phyloP scores from a whole-genome alignment of 306 rosid species.

The Rosa persica region DNA sequence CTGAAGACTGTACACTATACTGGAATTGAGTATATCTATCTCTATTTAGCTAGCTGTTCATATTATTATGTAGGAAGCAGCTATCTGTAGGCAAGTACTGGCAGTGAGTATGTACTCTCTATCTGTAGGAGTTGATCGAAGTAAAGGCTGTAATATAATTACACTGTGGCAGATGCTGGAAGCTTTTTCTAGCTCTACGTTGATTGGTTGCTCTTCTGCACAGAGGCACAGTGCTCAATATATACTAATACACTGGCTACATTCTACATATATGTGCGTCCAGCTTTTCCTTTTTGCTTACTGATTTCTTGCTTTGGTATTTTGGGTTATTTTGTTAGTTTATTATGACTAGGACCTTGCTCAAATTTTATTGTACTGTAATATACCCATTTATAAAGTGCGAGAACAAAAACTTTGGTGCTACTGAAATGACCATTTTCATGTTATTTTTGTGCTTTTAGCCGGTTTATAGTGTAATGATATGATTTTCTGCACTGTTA shows the following conservation, averaged over 20 bases:
- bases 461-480: not conserved
- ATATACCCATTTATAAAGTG: not conserved
- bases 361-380: not conserved
- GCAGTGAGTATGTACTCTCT: conserved; percentile 1
- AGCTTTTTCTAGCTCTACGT: conserved; percentile 2
- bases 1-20: not conserved
- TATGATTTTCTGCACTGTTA: not conserved
- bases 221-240: conserved; percentile 1
- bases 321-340: conserved; percentile 25
- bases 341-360: not conserved
- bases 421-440: not conserved
- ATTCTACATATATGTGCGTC: conserved; percentile 18
- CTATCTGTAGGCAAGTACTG: conserved; percentile 33
- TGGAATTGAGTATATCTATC: not conserved
- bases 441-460: not conserved
- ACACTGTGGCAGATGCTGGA: not conserved
- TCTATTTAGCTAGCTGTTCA: not conserved
- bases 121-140: conserved; percentile 19
- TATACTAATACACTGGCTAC: not conserved
- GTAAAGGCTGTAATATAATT: not conserved
- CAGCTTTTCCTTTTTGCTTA: conserved; percentile 46
- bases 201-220: conserved; percentile 19
- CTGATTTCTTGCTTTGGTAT: conserved; percentile 38
- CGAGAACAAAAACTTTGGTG: not conserved
- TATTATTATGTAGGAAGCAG: conserved; percentile 42